A percentile compares a stretch with the other conserved stretches of the same genome.
These are phyloP conservation scores for Aspergillus olivimuriae DNA, from an alignment of 495 filamentous ascomycete genomes.

Conservation along the genomic window DNA sequence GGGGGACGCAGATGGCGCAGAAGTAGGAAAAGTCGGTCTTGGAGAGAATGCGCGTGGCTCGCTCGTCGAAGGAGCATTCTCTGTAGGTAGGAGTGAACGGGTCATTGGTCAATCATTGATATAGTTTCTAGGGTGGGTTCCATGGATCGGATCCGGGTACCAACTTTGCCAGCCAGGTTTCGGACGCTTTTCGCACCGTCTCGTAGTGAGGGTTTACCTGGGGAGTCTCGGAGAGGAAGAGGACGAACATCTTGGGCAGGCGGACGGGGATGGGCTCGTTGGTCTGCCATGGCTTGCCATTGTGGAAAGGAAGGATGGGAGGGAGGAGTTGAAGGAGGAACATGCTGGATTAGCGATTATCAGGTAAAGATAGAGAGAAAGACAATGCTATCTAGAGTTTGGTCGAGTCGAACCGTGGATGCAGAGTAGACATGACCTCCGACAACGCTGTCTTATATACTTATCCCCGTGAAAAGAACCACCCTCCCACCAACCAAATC, in stretches of 20 bases:
- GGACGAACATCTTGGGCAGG: conserved; percentile 29
- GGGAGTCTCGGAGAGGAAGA: conserved; percentile 21
- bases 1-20: conserved; percentile 16
- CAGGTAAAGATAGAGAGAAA: no score
- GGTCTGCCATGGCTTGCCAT: no score
- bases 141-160: not conserved
- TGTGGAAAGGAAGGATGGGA: no score
- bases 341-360: no score
- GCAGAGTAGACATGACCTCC: no score
- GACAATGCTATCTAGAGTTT: no score
- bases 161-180: conserved; percentile 16
- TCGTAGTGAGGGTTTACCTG: conserved; percentile 21
- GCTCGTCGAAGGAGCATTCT: conserved; percentile 10
- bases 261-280: conserved; percentile 7
- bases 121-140: not conserved
- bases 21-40: conserved; percentile 14
- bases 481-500: no score
- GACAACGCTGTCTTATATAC: no score
- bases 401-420: no score
- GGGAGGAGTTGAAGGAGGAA: no score
- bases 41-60: not conserved
- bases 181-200: conserved; percentile 16
- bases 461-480: no score
- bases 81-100: no score
- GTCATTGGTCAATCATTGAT: not conserved